A percentile compares a stretch with the other conserved stretches of the same genome.
Conservation (phyloP, 495 filamentous ascomycete species). For the Bathelium albidoporum region DNA sequence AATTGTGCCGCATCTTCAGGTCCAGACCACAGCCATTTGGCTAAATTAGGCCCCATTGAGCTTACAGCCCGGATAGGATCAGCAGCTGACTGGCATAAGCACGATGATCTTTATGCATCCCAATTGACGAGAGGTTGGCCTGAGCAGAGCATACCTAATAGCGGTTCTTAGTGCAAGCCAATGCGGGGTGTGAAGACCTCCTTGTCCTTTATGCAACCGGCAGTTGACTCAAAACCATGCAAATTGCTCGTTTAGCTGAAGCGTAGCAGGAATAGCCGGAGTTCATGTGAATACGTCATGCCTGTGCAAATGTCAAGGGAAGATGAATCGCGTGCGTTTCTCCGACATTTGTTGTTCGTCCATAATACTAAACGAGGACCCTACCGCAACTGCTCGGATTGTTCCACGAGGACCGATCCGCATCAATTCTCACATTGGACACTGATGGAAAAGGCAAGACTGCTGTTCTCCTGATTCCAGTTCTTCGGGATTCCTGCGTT, state of each 20-base stretch:
- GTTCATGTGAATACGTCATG: neutral
- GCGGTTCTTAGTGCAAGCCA: neutral
- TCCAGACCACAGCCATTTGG: neutral
- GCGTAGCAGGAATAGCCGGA: neutral
- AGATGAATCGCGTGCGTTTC: neutral
- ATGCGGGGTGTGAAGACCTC: neutral
- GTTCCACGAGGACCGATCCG: neutral
- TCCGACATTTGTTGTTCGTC: neutral
- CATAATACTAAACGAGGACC: neutral
- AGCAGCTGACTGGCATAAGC: neutral
- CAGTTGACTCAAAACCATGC: neutral
- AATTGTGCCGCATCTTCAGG: neutral
- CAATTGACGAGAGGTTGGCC: neutral
- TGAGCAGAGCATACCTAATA: neutral
- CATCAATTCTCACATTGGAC: slow-evolving; percentile 1
- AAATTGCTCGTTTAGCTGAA: neutral
- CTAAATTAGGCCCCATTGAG: neutral
- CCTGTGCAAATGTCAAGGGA: neutral
- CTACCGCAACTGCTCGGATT: neutral
- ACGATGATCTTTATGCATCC: neutral
- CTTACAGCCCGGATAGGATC: neutral
- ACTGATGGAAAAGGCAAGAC: neutral
- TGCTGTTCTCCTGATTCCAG: neutral
- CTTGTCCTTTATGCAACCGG: neutral
- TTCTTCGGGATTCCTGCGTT: neutral